Base-by-base conservation (phyloP, 768 basidiomycete species). In the Cubamyces lactineus region DNA sequence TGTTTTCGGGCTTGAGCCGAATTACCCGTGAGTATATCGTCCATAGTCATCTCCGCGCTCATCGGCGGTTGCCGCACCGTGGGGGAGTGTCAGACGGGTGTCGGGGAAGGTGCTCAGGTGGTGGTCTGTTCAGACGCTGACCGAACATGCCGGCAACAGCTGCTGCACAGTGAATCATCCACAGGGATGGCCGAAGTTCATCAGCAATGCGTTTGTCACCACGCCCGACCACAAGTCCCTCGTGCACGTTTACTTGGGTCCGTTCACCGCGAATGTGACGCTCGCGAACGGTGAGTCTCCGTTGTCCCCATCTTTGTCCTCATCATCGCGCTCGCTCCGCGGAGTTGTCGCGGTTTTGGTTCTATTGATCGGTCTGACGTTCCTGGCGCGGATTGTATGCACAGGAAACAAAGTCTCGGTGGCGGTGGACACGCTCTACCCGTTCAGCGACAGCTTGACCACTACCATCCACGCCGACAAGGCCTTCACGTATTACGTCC, bases 81-180 rank as follows among this genome's bases (percentile, higher is more conserved):
- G 34, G 34, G 11, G 34, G 34, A 5, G 34, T 1, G 34, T 5
- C 28, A 7, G 28, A 28, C 4, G 28, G 7, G 28, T 28, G 4
- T 28, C 28, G 28, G 28, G 4, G 28, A 28, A n/a, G 42, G 30
- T 50, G 17, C 23, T 52, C 9, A 24, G 24, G 42, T n/a, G n/a
- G 12, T 41, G 43, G 34, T 59, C 7, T 47, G 11, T 34, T 40
- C 30, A 78, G 74, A 2, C 79, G 78, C 59, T 80, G 78, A 43
- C 17, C 16, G 42, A 43, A 24, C 24, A 68, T 19, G n/a, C 9
- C 40, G 38, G 23, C 43, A 3, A 4, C 47, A 79, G 79, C 0
- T 82, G 81, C 61, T 83, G 82, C 71, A 82, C 81, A 1, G 83
- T 83, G 52, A 82, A 83, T 60, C 78, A 79, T 59, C 82, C 82